Percentiles rank a stretch among this genome's conserved stretches.
These are phyloP conservation scores for Leccinum sublutescens DNA, from an alignment of 768 basidiomycete genomes.

Conservation along the genomic window DNA sequence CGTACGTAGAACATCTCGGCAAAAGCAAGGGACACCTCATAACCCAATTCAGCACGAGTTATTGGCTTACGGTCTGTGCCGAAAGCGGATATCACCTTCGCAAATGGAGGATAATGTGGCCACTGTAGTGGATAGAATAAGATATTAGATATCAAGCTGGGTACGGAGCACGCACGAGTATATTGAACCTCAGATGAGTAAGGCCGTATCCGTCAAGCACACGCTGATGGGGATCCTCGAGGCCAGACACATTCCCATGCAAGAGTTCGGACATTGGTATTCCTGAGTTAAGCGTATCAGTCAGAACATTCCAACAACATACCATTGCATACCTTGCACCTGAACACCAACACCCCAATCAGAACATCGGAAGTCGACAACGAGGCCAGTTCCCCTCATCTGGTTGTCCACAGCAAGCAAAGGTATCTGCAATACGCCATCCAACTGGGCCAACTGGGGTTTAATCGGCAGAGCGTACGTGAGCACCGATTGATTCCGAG, in stretches of 20 bases:
- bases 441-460: slow-evolving; percentile 19
- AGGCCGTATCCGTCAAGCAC: slow-evolving; percentile 24
- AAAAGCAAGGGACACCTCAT: slow-evolving; percentile 30
- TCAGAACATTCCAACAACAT: neutral
- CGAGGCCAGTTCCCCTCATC: slow-evolving; percentile 15
- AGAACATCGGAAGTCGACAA: slow-evolving; percentile 21
- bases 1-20: slow-evolving; percentile 31
- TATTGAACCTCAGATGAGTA: slow-evolving; percentile 18
- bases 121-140: slow-evolving; percentile 16
- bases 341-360: slow-evolving; percentile 25
- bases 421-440: slow-evolving; percentile 23
- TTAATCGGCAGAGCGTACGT: slow-evolving; percentile 20
- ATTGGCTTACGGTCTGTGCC: slow-evolving; percentile 17
- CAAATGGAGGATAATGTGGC: slow-evolving; percentile 27
- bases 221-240: slow-evolving; percentile 18
- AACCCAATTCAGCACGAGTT: slow-evolving; percentile 25
- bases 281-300: slow-evolving; percentile 10
- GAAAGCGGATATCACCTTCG: slow-evolving; percentile 24
- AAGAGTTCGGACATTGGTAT: slow-evolving; percentile 28
- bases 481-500: slow-evolving; percentile 4
- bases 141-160: neutral
- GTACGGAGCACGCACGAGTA: slow-evolving; percentile 18
- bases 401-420: slow-evolving; percentile 24
- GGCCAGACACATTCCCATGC: slow-evolving; percentile 17
- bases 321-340: slow-evolving; percentile 16